These are phyloP conservation scores for Rhododendron molle DNA, from an alignment of 148 eudicot species.

Conservation along the genomic window DNA sequence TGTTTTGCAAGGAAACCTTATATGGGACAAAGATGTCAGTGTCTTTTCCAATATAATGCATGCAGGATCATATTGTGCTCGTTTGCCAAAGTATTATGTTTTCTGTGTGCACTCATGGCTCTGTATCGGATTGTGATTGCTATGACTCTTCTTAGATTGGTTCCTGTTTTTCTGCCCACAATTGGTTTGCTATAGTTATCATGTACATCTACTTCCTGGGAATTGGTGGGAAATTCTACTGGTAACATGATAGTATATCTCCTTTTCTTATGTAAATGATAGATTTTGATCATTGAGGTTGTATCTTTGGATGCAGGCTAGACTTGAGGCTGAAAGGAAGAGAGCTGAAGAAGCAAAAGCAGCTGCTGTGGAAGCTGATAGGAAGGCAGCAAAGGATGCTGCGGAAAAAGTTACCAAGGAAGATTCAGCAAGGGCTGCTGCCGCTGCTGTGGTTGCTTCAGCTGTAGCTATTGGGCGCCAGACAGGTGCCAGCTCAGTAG, in stretches of 20 bases:
- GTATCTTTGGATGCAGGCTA: slow-evolving; percentile 45
- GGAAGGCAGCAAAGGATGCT: slow-evolving; percentile 64
- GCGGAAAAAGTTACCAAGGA: slow-evolving; percentile 44
- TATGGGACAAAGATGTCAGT: neutral
- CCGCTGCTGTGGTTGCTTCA: slow-evolving; percentile 19
- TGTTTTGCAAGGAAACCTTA: neutral
- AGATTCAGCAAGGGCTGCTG: slow-evolving; percentile 28
- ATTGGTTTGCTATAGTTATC: slow-evolving; percentile 1
- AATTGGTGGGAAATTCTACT: neutral
- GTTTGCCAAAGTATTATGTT: neutral
- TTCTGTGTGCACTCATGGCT: neutral
- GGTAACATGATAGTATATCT: neutral
- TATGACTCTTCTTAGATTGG: neutral
- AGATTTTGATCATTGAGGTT: neutral
- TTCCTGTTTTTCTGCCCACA: neutral
- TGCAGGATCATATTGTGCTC: neutral
- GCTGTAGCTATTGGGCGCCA: slow-evolving; percentile 8
- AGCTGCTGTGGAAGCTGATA: slow-evolving; percentile 62
- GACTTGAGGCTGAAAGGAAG: slow-evolving; percentile 52
- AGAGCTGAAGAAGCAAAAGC: slow-evolving; percentile 60
- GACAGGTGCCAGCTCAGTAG: neutral
- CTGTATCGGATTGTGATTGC: neutral
- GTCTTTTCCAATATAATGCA: neutral
- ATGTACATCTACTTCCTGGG: neutral
- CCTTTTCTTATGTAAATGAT: neutral